Base-by-base conservation (phyloP, 2,329 filamentous ascomycete genomes). In the Ophiostoma triangulosporum region DNA sequence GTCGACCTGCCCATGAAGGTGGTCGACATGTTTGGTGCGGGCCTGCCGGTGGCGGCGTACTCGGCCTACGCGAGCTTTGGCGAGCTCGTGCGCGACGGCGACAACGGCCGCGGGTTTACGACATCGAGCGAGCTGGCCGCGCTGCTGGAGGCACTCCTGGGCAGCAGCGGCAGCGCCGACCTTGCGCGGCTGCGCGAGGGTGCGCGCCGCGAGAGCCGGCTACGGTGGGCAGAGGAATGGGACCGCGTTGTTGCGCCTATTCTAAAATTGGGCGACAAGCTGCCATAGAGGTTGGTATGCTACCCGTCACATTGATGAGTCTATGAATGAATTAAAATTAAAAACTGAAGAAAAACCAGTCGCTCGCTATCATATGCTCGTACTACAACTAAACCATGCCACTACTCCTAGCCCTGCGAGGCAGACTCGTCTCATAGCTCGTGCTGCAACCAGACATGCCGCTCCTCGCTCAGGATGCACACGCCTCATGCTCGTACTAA, bases 1-100 rank as follows among this genome's bases (percentile, higher is more conserved):
- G 89, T 98, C 0, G 93, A 98, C 67, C 73, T 98, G 20, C 93
- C 93, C 0, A 98, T 98, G 93, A 98, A 98, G 69, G 89, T 98
- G 1, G 90, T 98, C 14, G 93, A 98, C 65, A 96, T 98, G 90
- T 97, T 98, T 65, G 93, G 93, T 2, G 86, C 90, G 0, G 93
- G 91, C 0, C 71, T 98, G 27, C 93, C 93, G 0, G 93, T 98
- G 0, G 83, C 84, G 0, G 91, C 89, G 4, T 97, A 93, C 75
- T 80, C 79, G 26, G 77, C 78, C 2, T 98, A 95, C 63, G 83
- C 90, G 64, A 91, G 90, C 57, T 95, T 95, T 75, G 73, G 79
- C 2, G 93, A 98, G 69, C 72, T 98, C n/a, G 86, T 98, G 26
- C 84, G 78, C 51, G 90, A 97, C 62, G 85, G 86, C 0, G 73